Evolutionary conservation across 768 basidiomycete species (phyloP), one percentile per base, ranked within the genome.

Genomic region (Pleurotus platypus): DNA sequence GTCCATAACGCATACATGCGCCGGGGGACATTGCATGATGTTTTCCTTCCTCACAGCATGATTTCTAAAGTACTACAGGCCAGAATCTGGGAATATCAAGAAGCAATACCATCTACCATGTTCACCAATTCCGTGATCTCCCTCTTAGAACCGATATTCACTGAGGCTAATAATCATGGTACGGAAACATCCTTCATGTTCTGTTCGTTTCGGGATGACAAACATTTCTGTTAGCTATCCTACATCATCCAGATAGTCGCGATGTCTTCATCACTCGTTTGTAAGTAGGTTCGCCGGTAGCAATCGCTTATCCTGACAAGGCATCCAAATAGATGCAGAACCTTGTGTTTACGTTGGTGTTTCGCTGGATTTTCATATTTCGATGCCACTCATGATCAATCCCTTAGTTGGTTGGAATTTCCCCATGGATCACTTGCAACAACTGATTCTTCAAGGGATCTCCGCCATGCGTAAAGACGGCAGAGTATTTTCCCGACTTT

Each of bases 21-120:
- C 9, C 18, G 18, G 2, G 42, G 61, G 46, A 46, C 60, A 15
- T 64, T 83, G 0, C 78, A 86, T 62, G 70, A 72, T 13, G 60
- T 83, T 24, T 76, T 78, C 3, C 71, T 87, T 30, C 86, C 86
- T 0, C 75, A 75, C 2, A 78, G 75, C 51, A 87, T 84, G 84
- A 62, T 84, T 16, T 27, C 70, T 13, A 57, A 59, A 15, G 49
- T 66, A 54, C 58, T 69, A 11, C 49, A 53, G 35, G 5, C 9
- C 58, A 64, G 30, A 57, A 40, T 50, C 53, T 54, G 58, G 60
- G 3, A 35, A 58, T n/a, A n/a, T n/a, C 39, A n/a, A 5, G n/a
- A 40, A 58, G 40, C 15, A 26, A 62, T 24, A 6, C 55, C 49
- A 0, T 60, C 60, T 16, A 51, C 49, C 11, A 18, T 53, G 1